Evolutionary conservation across 768 basidiomycete genomes (phyloP).

Genomic region (Xerocomellus dryophilus): DNA sequence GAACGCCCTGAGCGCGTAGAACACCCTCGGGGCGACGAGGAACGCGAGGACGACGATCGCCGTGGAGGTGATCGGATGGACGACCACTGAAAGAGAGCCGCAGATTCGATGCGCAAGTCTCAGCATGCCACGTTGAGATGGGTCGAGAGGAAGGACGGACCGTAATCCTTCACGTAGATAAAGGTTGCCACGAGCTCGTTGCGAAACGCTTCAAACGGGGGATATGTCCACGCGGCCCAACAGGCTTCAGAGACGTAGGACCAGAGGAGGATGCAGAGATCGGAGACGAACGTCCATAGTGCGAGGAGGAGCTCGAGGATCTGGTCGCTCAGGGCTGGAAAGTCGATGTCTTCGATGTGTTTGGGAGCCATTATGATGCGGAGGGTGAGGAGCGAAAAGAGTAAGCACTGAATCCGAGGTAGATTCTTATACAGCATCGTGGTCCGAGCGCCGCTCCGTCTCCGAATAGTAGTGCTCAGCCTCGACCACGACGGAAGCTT

Average conservation of each 20-base stretch:
- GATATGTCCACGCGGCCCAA: conserved; percentile 17
- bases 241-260: conserved; percentile 6
- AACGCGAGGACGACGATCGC: background rate
- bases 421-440: too few species aligned
- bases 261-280: conserved; percentile 7
- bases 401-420: too few species aligned
- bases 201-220: conserved; percentile 24
- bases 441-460: too few species aligned
- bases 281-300: conserved; percentile 4
- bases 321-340: conserved; percentile 12
- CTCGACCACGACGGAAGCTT: too few species aligned
- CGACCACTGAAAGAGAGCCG: too few species aligned
- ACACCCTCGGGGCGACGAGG: conserved; percentile 3
- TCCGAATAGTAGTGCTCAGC: too few species aligned
- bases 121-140: too few species aligned
- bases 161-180: conserved; percentile 8
- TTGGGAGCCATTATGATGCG: too few species aligned
- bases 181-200: conserved; percentile 11
- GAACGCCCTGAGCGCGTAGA: background rate
- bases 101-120: too few species aligned
- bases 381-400: too few species aligned
- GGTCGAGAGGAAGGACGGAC: conserved; percentile 4
- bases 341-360: conserved; percentile 11
- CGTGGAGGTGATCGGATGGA: too few species aligned
- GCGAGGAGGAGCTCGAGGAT: conserved; percentile 14